Conservation (phyloP, 768 basidiomycete genomes). For the Mrakia gelida region DNA sequence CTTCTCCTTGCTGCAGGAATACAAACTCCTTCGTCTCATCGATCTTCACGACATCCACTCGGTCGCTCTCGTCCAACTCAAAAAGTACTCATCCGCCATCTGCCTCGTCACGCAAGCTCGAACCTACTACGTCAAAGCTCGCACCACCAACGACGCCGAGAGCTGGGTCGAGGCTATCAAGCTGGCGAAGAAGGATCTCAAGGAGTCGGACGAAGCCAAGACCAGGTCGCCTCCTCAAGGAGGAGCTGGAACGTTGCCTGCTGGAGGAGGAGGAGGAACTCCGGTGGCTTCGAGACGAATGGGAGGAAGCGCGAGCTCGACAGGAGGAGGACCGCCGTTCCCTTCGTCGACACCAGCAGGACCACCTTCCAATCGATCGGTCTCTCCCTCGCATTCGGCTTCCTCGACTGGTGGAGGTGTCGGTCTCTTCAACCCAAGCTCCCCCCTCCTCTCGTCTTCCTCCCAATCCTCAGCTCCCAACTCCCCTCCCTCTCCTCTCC, state of each 20-base stretch:
- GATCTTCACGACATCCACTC: constrained; percentile 85
- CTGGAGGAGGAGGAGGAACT: background rate
- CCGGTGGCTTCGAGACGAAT: background rate
- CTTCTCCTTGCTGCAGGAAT: constrained; percentile 53
- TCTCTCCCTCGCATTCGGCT: constrained; percentile 20
- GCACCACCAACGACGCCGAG: constrained; percentile 63
- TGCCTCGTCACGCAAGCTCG: constrained; percentile 84
- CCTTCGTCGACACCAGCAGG: background rate
- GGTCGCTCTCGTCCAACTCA: constrained; percentile 78
- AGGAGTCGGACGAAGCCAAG: constrained; percentile 43
- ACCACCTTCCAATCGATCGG: constrained; percentile 3
- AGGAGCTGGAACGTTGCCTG: background rate
- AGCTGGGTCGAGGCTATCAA: constrained; percentile 82
- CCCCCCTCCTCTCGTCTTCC: background rate
- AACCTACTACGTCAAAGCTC: constrained; percentile 87
- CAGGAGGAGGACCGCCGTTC: constrained; percentile 6
- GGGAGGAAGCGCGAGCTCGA: background rate
- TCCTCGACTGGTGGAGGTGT: background rate
- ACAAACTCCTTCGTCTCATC: constrained; percentile 81
- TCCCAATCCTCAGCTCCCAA: background rate
- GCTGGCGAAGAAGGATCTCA: constrained; percentile 62
- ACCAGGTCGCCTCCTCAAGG: constrained; percentile 25
- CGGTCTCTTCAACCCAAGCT: background rate
- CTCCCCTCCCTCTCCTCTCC: constrained; percentile 12
- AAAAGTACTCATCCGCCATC: constrained; percentile 82